Evolutionary conservation across 169 alveolate species (phyloP), one percentile per base, ranked within the genome.

Genomic region (Plasmodium coatneyi): DNA sequence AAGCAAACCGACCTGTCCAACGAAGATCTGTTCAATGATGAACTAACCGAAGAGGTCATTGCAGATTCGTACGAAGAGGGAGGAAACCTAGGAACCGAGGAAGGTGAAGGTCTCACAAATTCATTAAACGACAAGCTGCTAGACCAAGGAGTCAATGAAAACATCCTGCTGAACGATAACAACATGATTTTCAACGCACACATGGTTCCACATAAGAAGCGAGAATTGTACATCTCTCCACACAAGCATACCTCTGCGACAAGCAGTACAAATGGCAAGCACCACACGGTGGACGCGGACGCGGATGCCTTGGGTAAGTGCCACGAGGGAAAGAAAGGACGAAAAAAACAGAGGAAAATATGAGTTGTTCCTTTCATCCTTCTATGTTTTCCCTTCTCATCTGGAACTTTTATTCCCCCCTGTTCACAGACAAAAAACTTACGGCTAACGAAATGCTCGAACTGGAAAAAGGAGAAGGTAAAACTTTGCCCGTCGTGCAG

Each of bases 61-160:
- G 54, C 46, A 25, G 66, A 56, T 36, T 25, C 39, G 19, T 72
- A 14, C 19, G 83, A 78, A 56, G 82, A 16, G 28, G 83, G 49
- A 84, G 84, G 28, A n/a, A 74, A 41, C 4, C 10, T 28, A 32
- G 66, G 19, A 30, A 9, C 16, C 41, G 60, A 32, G 39, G 84
- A 72, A 46, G 39, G 36, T 1, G 70, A 72, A 71, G 74, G 32
- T 52, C 30, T 7, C n/a, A 19, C 16, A 16, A 80, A 82, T 32
- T 0, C 43, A 5, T 39, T 82, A 1, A 84, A 84, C 41, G 80
- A 46, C 9, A 28, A 46, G 0, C 41, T 84, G 34, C 25, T 43
- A 9, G 92, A 84, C 66, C 92, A 71, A 74, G 92, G 84, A 84
- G 39, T 46, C 22, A 84, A 84, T 72, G 92, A 84, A 72, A 34